phyloP scores from a whole-genome alignment of 116 monocot species.

The Phalaenopsis hybrid region DNA sequence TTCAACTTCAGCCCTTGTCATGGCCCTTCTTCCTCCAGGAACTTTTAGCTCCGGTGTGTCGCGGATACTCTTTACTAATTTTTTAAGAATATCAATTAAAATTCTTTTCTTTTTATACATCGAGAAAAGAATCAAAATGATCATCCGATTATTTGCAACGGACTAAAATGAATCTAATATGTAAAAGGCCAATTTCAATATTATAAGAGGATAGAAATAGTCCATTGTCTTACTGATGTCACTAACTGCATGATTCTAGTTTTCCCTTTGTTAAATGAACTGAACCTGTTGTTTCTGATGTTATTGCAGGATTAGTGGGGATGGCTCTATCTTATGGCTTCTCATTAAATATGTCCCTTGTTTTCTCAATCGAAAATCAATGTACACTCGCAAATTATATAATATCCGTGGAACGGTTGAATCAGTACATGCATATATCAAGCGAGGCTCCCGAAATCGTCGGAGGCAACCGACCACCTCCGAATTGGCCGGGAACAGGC shows the following conservation, averaged over 20 bases:
- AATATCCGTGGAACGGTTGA: constrained; percentile 83
- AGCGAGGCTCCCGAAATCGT: constrained; percentile 75
- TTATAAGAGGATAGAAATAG: not conserved
- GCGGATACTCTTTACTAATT: not conserved
- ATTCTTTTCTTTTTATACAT: not conserved
- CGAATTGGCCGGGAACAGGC: constrained; percentile 65
- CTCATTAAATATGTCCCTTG: constrained; percentile 73
- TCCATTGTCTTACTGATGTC: not conserved
- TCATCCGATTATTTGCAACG: too few species aligned
- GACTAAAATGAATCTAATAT: too few species aligned
- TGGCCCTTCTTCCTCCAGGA: constrained; percentile 77
- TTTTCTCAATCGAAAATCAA: constrained; percentile 79
- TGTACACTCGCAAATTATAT: constrained; percentile 71
- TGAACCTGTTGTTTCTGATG: not conserved
- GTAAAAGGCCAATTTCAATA: not conserved
- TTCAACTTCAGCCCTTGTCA: constrained; percentile 67
- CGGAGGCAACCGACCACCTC: constrained; percentile 41
- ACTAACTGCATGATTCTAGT: not conserved
- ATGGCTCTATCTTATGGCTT: constrained; percentile 96
- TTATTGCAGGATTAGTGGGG: constrained; percentile 74
- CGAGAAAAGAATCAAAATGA: too few species aligned
- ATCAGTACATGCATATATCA: constrained; percentile 69
- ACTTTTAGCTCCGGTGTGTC: constrained; percentile 69
- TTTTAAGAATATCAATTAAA: not conserved
- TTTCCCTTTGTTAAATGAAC: not conserved